These are phyloP conservation scores for Stromatinia cepivora DNA, from an alignment of 2,329 filamentous ascomycete species.

Conservation along the genomic window DNA sequence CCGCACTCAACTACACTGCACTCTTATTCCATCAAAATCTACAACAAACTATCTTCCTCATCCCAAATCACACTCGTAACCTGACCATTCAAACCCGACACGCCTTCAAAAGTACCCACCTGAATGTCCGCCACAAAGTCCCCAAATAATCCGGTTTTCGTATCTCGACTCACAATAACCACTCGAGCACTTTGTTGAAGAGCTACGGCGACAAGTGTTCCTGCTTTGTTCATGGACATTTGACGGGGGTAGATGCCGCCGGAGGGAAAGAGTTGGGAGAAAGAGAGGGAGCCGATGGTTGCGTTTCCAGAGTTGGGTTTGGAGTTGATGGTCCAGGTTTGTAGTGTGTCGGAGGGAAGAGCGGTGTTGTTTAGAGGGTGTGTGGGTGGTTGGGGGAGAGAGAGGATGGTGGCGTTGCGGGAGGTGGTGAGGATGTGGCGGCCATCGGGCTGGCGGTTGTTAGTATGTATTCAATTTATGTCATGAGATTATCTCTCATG, in stretches of 20 bases:
- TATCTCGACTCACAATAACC: conserved; percentile 46
- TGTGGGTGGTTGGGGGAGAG: conserved; percentile 48
- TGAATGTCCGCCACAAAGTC: conserved; percentile 34
- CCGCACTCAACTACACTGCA: background rate
- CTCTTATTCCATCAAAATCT: background rate
- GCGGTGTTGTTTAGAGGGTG: conserved; percentile 44
- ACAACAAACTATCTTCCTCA: conserved; percentile 25
- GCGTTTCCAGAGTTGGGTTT: conserved; percentile 42
- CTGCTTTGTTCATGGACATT: conserved; percentile 49
- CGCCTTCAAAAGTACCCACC: background rate
- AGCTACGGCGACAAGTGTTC: conserved; percentile 48
- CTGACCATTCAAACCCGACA: conserved; percentile 29
- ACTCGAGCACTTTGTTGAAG: conserved; percentile 47
- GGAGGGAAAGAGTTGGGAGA: conserved; percentile 47
- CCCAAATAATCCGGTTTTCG: conserved; percentile 45
- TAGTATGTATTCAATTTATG: conserved; percentile 6
- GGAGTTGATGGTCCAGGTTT: conserved; percentile 58
- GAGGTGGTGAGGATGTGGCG: conserved; percentile 68
- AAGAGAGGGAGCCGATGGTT: conserved; percentile 47
- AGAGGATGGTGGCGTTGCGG: conserved; percentile 60
- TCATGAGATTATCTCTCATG: background rate
- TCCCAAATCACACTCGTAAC: conserved; percentile 39
- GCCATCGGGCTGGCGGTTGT: conserved; percentile 51
- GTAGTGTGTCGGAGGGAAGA: conserved; percentile 62
- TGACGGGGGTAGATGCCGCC: conserved; percentile 50